phyloP scores from a whole-genome alignment of 495 filamentous ascomycete genomes.

The Penicillium crystallinum region DNA sequence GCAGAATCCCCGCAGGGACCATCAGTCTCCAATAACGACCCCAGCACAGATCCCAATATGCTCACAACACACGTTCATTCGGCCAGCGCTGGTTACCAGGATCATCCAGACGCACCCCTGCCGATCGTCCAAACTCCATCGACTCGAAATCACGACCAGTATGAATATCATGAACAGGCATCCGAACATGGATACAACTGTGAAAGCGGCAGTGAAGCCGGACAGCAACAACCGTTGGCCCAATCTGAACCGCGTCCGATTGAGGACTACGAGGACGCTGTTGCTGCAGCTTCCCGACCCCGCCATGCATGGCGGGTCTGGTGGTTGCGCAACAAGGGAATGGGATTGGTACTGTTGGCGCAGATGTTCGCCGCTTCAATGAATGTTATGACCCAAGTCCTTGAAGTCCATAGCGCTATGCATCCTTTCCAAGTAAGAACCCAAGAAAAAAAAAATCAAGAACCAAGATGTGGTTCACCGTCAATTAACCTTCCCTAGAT shows the following conservation, averaged over 20 bases:
- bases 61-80: background rate
- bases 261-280: conserved; percentile 6
- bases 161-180: background rate
- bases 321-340: conserved; percentile 62
- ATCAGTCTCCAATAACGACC: conserved; percentile 10
- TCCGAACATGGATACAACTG: background rate
- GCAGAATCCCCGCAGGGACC: conserved; percentile 3
- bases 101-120: conserved; percentile 25
- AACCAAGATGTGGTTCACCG: background rate
- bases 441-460: background rate
- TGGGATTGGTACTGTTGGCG: conserved; percentile 65
- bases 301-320: conserved; percentile 29
- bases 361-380: conserved; percentile 86
- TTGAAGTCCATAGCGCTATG: conserved; percentile 70
- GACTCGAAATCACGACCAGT: background rate
- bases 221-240: conserved; percentile 3
- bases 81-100: background rate
- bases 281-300: conserved; percentile 7
- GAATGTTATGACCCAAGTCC: conserved; percentile 75
- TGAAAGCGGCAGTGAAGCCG: conserved; percentile 8
- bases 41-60: background rate
- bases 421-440: conserved; percentile 70
- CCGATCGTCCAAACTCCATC: background rate
- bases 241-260: conserved; percentile 21
- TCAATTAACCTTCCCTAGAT: conserved; percentile 41